Conservation (phyloP, 306 rosid species). For the Prunus dulcis region DNA sequence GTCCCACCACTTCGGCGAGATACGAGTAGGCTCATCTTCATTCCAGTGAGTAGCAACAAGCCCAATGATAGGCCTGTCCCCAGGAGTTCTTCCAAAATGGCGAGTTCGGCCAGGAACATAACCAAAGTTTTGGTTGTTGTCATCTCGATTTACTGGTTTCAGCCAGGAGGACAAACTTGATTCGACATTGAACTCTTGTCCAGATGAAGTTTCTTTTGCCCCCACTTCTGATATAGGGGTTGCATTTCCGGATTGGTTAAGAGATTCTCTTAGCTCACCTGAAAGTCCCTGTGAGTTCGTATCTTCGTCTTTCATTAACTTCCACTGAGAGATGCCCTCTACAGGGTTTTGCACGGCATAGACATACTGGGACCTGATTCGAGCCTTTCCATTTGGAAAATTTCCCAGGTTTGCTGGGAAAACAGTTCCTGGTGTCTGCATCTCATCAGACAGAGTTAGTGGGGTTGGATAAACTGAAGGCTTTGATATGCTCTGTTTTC, state of each 20-base stretch:
- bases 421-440: slow-evolving; percentile 97
- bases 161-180: slow-evolving; percentile 64
- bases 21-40: slow-evolving; percentile 48
- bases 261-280: slow-evolving; percentile 40
- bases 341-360: slow-evolving; percentile 44
- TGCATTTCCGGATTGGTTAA: slow-evolving; percentile 34
- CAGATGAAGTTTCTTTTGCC: slow-evolving; percentile 30
- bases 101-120: slow-evolving; percentile 23
- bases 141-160: slow-evolving; percentile 51
- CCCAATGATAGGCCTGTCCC: slow-evolving; percentile 71
- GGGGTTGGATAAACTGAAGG: slow-evolving; percentile 77
- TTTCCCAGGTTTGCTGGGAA: slow-evolving; percentile 59
- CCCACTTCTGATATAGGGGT: slow-evolving; percentile 40
- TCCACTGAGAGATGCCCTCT: slow-evolving; percentile 38
- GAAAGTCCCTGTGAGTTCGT: slow-evolving; percentile 39
- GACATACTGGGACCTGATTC: slow-evolving; percentile 70
- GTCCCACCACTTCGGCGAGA: slow-evolving; percentile 72
- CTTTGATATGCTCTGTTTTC: slow-evolving; percentile 48
- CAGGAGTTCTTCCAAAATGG: slow-evolving; percentile 46
- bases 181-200: slow-evolving; percentile 44
- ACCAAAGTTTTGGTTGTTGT: slow-evolving; percentile 28
- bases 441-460: slow-evolving; percentile 65
- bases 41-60: slow-evolving; percentile 75
- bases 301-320: slow-evolving; percentile 45
- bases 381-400: slow-evolving; percentile 43